These are phyloP conservation scores for Xylaria sp. DNA, from an alignment of 2,329 filamentous ascomycete genomes.

Conservation along the genomic window DNA sequence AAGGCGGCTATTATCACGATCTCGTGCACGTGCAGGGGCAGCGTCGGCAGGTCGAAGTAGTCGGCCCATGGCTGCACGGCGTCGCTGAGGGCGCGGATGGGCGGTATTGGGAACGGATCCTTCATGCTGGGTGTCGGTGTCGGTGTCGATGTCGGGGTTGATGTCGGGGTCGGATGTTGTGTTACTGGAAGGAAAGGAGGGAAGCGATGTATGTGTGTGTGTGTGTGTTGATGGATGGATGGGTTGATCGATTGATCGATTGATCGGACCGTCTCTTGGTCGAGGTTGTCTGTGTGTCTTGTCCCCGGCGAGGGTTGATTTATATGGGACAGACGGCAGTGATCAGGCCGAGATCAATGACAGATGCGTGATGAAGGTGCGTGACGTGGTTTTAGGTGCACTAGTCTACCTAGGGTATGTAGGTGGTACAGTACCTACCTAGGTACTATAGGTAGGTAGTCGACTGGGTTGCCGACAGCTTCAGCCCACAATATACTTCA, in stretches of 20 bases:
- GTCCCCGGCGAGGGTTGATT: neutral
- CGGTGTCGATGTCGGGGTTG: neutral
- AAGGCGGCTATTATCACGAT: slow-evolving; percentile 71
- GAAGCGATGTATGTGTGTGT: neutral
- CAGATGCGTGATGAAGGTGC: slow-evolving; percentile 28
- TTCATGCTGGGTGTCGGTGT: slow-evolving; percentile 61
- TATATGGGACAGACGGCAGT: slow-evolving; percentile 10
- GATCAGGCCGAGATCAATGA: slow-evolving; percentile 6
- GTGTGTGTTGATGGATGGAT: neutral
- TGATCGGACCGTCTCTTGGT: neutral
- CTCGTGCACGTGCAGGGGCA: slow-evolving; percentile 83
- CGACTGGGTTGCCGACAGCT: neutral
- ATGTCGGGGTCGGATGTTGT: neutral
- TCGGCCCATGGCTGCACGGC: slow-evolving; percentile 73
- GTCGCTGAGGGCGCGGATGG: slow-evolving; percentile 65
- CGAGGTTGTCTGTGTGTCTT: neutral
- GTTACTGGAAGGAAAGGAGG: neutral
- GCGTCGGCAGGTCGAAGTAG: slow-evolving; percentile 68
- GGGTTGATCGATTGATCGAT: neutral
- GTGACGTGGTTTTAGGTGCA: slow-evolving; percentile 25
- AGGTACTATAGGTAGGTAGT: too few relatives aligned
- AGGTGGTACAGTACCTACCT: too few relatives aligned
- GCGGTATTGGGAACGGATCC: slow-evolving; percentile 75
- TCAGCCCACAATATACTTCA: slow-evolving; percentile 2
- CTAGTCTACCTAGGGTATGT: too few relatives aligned